These are phyloP conservation scores for Cyclostephanos tholiformis DNA, from an alignment of 108 stramenopile species.

Conservation along the genomic window DNA sequence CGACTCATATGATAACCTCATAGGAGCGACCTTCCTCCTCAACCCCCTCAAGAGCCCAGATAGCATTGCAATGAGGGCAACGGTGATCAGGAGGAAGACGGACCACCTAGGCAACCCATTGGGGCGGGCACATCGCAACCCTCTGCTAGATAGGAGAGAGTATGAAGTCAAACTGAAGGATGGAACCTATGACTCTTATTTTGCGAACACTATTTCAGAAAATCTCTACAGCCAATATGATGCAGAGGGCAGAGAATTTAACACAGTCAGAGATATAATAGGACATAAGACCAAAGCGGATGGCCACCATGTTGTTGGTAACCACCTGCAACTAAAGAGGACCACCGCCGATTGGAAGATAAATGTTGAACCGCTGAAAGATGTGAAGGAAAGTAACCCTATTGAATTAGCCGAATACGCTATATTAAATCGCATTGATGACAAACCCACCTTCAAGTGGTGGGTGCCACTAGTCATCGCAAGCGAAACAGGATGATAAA, in stretches of 20 bases:
- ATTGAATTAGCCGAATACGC: conserved; percentile 49
- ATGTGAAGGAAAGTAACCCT: conserved; percentile 44
- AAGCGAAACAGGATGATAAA: no score
- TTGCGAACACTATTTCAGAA: conserved; percentile 56
- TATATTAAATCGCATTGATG: no score
- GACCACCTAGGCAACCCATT: conserved; percentile 3
- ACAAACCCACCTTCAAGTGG: no score
- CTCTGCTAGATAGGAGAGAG: conserved; percentile 42
- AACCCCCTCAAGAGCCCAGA: no score
- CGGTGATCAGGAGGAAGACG: background rate
- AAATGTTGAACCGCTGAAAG: no score
- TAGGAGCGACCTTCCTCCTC: background rate
- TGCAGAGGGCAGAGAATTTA: conserved; percentile 33
- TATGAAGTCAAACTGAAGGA: conserved; percentile 47
- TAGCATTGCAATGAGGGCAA: background rate
- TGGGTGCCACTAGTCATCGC: no score
- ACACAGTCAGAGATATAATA: no score
- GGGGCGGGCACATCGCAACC: conserved; percentile 41
- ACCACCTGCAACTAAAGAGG: conserved; percentile 23
- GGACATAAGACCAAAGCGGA: conserved; percentile 35
- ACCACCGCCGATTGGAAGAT: no score
- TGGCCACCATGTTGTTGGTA: conserved; percentile 35
- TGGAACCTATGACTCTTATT: no score
- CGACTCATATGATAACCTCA: no score
- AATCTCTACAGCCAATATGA: conserved; percentile 45